Evolutionary conservation across 169 alveolate genomes (phyloP).

Genomic region (Babesia bovis): DNA sequence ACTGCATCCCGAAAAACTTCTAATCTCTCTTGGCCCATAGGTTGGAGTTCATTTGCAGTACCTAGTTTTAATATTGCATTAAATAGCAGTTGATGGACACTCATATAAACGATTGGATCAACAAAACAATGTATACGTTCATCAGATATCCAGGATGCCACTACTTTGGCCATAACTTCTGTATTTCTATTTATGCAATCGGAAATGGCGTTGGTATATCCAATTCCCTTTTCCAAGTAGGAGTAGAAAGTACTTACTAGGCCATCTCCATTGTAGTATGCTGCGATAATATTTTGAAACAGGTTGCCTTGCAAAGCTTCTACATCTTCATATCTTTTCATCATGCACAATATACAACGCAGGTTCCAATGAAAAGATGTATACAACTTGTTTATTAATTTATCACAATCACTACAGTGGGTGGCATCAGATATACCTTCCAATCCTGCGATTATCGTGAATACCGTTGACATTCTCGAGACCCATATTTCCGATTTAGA

Average conservation of each 20-base stretch:
- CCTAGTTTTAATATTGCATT: conserved; percentile 14
- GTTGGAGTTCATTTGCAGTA: background rate
- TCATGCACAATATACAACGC: background rate
- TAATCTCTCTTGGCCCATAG: background rate
- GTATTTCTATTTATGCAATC: background rate
- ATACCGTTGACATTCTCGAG: conserved; percentile 5
- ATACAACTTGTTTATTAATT: background rate
- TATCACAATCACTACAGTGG: background rate
- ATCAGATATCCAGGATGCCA: conserved; percentile 20
- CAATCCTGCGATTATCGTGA: background rate
- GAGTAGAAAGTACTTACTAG: conserved; percentile 14
- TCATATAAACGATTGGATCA: background rate
- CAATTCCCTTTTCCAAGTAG: background rate
- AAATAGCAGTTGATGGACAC: background rate
- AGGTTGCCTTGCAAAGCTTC: conserved; percentile 13
- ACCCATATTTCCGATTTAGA: conserved; percentile 1
- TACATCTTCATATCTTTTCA: conserved; percentile 13
- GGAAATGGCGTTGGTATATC: background rate
- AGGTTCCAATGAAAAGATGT: conserved; percentile 7
- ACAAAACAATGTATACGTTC: conserved; percentile 10
- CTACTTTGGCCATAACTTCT: background rate
- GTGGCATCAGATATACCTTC: background rate
- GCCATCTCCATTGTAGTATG: conserved; percentile 14
- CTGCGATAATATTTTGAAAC: background rate
- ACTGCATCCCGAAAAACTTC: conserved; percentile 7